phyloP scores from a whole-genome alignment of 805 yeast genomes.

The Teunomyces gatunensis region DNA sequence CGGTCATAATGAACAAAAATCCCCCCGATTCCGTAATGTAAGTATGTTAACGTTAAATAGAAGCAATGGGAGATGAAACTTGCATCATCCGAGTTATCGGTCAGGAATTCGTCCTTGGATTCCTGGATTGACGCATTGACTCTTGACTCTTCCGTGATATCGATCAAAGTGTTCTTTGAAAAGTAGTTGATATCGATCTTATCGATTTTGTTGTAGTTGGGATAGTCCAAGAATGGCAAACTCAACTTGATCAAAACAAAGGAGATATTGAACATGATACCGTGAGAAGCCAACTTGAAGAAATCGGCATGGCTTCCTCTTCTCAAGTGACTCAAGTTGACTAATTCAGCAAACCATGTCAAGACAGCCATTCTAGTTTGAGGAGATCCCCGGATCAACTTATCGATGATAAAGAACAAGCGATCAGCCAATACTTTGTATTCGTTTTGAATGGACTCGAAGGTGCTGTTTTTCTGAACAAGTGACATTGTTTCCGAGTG shows the following conservation, averaged over 20 bases:
- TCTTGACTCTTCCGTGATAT: slow-evolving; percentile 78
- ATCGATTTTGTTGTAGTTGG: slow-evolving; percentile 62
- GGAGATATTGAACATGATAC: slow-evolving; percentile 76
- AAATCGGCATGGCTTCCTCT: slow-evolving; percentile 80
- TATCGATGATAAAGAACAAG: slow-evolving; percentile 67
- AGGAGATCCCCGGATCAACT: slow-evolving; percentile 69
- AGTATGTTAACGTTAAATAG: slow-evolving; percentile 70
- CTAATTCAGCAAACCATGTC: slow-evolving; percentile 65
- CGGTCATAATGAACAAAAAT: slow-evolving; percentile 54
- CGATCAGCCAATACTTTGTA: slow-evolving; percentile 58
- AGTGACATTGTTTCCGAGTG: slow-evolving; percentile 18
- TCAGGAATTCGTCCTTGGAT: slow-evolving; percentile 55
- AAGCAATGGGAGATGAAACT: slow-evolving; percentile 94
- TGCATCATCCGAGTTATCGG: slow-evolving; percentile 34
- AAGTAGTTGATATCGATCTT: slow-evolving; percentile 76
- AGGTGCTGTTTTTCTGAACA: slow-evolving; percentile 47
- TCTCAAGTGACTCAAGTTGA: slow-evolving; percentile 84
- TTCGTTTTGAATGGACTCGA: slow-evolving; percentile 63
- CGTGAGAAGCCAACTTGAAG: slow-evolving; percentile 67
- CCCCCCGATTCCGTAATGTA: slow-evolving; percentile 91
- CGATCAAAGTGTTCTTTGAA: slow-evolving; percentile 50
- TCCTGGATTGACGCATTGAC: slow-evolving; percentile 73
- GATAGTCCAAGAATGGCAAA: slow-evolving; percentile 74
- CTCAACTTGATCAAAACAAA: slow-evolving; percentile 67
- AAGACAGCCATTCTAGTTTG: slow-evolving; percentile 63